These are phyloP conservation scores for Corylus avellana DNA, from an alignment of 306 rosid species.

Conservation along the genomic window DNA sequence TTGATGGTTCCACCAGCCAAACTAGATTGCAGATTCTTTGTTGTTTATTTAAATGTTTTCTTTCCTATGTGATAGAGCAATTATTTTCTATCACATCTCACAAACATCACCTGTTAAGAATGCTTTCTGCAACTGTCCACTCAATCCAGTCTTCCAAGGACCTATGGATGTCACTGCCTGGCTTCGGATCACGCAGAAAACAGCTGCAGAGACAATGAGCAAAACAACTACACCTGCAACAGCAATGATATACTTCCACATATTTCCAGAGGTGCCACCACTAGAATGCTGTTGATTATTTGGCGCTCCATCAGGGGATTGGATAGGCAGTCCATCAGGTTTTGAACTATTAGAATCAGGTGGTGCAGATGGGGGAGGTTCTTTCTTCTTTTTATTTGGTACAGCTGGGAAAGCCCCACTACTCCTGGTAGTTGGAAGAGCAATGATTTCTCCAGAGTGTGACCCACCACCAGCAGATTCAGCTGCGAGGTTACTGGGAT, in stretches of 20 bases:
- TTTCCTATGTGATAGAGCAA: not conserved
- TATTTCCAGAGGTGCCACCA: conserved; percentile 29
- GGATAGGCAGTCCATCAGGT: conserved; percentile 12
- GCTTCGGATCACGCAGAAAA: conserved; percentile 61
- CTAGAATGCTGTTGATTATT: conserved; percentile 8
- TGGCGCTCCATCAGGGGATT: conserved; percentile 22
- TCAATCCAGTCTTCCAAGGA: conserved; percentile 95
- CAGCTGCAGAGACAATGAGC: conserved; percentile 38
- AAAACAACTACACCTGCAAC: conserved; percentile 39
- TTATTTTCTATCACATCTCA: not conserved
- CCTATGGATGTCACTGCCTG: conserved; percentile 62
- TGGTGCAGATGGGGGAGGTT: conserved; percentile 35
- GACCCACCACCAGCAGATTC: conserved; percentile 41
- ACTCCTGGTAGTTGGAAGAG: conserved; percentile 53
- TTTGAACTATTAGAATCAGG: conserved; percentile 18
- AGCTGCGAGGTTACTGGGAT: conserved; percentile 72
- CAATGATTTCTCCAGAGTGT: conserved; percentile 37
- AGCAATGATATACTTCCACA: conserved; percentile 53
- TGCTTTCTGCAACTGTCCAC: conserved; percentile 94
- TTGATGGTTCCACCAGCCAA: not conserved
- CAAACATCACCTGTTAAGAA: conserved; percentile 75
- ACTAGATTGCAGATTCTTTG: not conserved
- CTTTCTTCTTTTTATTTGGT: conserved; percentile 39
- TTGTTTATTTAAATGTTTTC: not conserved
- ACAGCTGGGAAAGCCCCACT: conserved; percentile 80